Evolutionary conservation across 2,329 filamentous ascomycete species (phyloP).

Genomic region (Coleophoma crateriformis): DNA sequence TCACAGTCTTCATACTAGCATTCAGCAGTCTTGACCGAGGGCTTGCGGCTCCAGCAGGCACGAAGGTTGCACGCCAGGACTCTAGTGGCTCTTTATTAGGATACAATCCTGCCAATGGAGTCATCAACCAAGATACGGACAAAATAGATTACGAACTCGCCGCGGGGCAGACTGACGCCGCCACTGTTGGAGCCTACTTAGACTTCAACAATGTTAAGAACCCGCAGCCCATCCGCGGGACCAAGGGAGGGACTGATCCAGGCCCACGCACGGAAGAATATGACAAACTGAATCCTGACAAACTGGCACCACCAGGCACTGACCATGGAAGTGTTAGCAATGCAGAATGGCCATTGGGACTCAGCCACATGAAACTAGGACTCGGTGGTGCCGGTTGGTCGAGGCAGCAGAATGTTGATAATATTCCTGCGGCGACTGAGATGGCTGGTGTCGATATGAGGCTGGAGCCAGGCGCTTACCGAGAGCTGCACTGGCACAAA

Average conservation of each 20-base stretch:
- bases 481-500: conserved; percentile 78
- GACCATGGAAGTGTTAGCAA: conserved; percentile 41
- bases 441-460: conserved; percentile 77
- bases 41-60: conserved; percentile 17
- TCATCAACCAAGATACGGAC: conserved; percentile 28
- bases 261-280: conserved; percentile 42
- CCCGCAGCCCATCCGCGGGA: conserved; percentile 51
- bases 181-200: conserved; percentile 44
- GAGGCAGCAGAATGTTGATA: conserved; percentile 63
- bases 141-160: conserved; percentile 35
- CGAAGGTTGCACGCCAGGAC: not conserved
- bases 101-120: conserved; percentile 30
- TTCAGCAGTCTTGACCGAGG: conserved; percentile 4
- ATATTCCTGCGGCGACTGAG: conserved; percentile 61
- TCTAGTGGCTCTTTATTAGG: conserved; percentile 27
- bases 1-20: conserved; percentile 1
- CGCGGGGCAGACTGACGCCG: conserved; percentile 43
- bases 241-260: conserved; percentile 42
- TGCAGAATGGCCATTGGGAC: conserved; percentile 46
- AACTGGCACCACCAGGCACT: conserved; percentile 44
- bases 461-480: conserved; percentile 65
- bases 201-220: conserved; percentile 45
- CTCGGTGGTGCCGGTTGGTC: conserved; percentile 61
- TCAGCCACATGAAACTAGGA: conserved; percentile 38
- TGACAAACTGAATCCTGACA: conserved; percentile 46